phyloP scores from a whole-genome alignment of 257 asterid species.

The Solanum microdontum region DNA sequence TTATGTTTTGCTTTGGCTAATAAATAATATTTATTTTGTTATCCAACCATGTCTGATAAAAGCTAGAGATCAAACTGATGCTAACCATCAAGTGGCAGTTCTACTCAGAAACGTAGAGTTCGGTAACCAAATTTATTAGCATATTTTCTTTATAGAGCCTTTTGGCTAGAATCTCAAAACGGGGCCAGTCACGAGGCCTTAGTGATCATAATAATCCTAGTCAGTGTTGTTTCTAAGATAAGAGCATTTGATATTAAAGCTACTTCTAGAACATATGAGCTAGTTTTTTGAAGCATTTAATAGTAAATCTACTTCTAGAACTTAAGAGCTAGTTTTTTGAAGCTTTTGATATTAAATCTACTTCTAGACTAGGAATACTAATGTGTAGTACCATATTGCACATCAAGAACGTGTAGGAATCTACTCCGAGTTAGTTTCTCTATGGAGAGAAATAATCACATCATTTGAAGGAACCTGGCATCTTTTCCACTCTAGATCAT shows the following conservation, averaged over 20 bases:
- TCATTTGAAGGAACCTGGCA: neutral
- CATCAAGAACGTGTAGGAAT: neutral
- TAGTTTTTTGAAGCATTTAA: neutral
- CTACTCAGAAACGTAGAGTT: neutral
- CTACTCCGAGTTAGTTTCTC: neutral
- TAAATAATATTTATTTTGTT: neutral
- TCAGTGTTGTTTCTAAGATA: neutral
- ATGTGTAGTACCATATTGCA: neutral
- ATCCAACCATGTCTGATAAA: neutral
- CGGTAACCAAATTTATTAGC: neutral
- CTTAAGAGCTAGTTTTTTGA: neutral
- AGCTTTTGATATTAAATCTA: neutral
- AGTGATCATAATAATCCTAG: neutral
- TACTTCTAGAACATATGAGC: neutral
- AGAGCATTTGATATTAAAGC: neutral
- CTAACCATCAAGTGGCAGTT: neutral
- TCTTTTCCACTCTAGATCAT: neutral
- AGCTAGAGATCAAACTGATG: neutral
- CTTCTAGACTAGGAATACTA: neutral
- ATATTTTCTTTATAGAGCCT: neutral
- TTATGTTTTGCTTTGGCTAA: neutral
- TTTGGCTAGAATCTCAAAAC: neutral
- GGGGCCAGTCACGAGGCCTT: neutral
- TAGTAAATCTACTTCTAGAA: neutral
- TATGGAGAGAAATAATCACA: neutral